Evolutionary conservation across 2,329 filamentous ascomycete genomes (phyloP), one percentile per base, ranked within the genome.

Genomic region (Dryadomyces sulphureus): DNA sequence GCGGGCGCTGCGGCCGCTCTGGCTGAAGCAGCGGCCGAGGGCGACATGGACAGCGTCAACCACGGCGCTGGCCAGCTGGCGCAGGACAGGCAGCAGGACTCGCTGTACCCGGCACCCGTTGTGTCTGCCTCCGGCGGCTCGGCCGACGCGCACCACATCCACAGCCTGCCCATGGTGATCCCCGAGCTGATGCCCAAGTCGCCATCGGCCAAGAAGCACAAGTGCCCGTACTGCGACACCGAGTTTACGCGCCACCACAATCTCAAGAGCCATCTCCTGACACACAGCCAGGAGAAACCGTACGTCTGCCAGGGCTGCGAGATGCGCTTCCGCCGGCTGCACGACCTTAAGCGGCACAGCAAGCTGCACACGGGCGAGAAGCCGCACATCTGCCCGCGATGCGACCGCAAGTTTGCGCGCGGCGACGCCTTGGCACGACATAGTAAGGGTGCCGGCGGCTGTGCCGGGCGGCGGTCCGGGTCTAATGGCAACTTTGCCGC

Each of bases 231-330:
- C 62, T 98, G 92, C 69, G 79, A 87, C 35, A 95, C 92, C 5
- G 92, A 94, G 57, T 98, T 98, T 55, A 98, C 92, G 24, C 79
- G 92, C 39, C 92, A 96, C 60, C 92, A 96, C 61, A 96, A 98
- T 57, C 75, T 96, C 24, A 98, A 96, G 66, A 95, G 88, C 55
- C 92, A 98, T 65, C 74, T 98, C 48, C 76, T 98, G 59, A 96
- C 92, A 0, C 92, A 96, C 63, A 95, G 89, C 57, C 90, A 98
- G 69, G 92, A 98, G 63, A 98, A 98, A 64, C 92, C 92, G 0
- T 98, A 92, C 59, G 77, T 92, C 24, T 98, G 92, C 60, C 81
- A 86, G 51, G 87, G 85, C n/a, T 98, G 92, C 61, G 78, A 90
- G 55, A 85, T 92, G 62, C 80, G 90, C 45, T 98, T 98, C 63